Base-by-base conservation (phyloP, 371 early-diverging fungal genomes). In the Mucor indicus region DNA sequence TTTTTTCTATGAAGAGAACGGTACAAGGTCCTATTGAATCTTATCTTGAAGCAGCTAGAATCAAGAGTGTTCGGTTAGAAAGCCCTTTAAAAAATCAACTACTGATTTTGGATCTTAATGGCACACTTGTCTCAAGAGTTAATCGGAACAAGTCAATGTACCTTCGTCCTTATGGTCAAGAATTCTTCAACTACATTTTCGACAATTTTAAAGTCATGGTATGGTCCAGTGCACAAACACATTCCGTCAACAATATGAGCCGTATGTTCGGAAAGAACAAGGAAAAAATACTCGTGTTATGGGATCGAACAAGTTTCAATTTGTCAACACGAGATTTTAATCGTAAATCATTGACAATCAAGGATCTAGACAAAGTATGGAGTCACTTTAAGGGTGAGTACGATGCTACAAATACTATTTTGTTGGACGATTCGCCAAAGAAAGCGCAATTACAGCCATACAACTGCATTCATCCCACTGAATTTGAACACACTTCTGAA, bases 81-180 rank as follows among this genome's bases (percentile, higher is more conserved):
- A 27, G 41, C 22, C 41, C 50, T 0, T 7, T 24, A 12, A 56
- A 20, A 13, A 30, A 60, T 15, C 66, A 77, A 46, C 51, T 89
- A 7, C 50, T 90, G 15, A 79, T 90, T 16, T 62, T 89, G 4
- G 90, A 90, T 53, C 69, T 90, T 20, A 90, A 90, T 51, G 90
- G 90, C 2, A 84, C 89, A 0, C 55, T 90, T 30, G 74, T 87
- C 12, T 72, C 67, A 11, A 62, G 84, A 13, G 35, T 48, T 2
- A 56, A 49, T 6, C 16, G 27, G 19, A 52, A 56, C 21, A 42
- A 53, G 21, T 48, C 60, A 3, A 71, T 84, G 58, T 72, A 62
- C 42, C 47, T 59, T 1, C 78, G 89, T 1, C 89, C 89, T 0
- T 58, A 77, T 48, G 55, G 83, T 17, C 32, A 54, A 3, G 44